phyloP scores from a whole-genome alignment of 116 monocot genomes.

The Cymodocea nodosa region DNA sequence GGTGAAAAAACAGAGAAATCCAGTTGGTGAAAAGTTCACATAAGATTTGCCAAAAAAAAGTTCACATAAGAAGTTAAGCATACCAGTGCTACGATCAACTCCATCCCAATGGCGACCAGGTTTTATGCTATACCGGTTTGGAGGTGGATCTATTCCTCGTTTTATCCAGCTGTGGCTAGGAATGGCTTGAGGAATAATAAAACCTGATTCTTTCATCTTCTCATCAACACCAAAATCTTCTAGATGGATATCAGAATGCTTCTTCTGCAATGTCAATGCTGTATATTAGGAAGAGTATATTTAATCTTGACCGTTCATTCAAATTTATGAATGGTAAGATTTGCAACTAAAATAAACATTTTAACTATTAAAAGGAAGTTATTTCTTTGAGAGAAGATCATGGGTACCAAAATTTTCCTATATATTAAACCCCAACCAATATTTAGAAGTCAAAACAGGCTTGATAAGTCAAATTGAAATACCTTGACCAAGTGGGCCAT shows the following conservation, averaged over 20 bases:
- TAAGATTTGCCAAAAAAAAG: too few species aligned
- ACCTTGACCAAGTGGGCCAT: conserved; percentile 98
- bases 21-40: neutral
- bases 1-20: neutral
- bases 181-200: conserved; percentile 76
- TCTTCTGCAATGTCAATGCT: conserved; percentile 18
- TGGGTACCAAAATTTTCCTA: too few species aligned
- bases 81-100: conserved; percentile 90
- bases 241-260: conserved; percentile 33
- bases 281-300: too few species aligned
- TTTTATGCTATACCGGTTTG: conserved; percentile 80
- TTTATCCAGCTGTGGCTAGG: conserved; percentile 94
- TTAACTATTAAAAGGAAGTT: too few species aligned
- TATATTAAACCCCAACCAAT: neutral
- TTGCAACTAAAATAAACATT: too few species aligned
- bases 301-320: too few species aligned
- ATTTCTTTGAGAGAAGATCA: too few species aligned
- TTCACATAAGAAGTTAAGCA: conserved; percentile 5
- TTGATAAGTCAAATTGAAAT: neutral
- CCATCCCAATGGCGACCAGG: conserved; percentile 99
- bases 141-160: conserved; percentile 70
- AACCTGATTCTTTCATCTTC: conserved; percentile 95
- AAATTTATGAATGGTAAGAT: too few species aligned
- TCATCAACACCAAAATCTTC: conserved; percentile 85
- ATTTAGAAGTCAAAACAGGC: neutral